Percentiles rank a stretch among this genome's conserved stretches.
Conservation (phyloP, 2,329 filamentous ascomycete genomes). For the Mycosphaerella arachidis region DNA sequence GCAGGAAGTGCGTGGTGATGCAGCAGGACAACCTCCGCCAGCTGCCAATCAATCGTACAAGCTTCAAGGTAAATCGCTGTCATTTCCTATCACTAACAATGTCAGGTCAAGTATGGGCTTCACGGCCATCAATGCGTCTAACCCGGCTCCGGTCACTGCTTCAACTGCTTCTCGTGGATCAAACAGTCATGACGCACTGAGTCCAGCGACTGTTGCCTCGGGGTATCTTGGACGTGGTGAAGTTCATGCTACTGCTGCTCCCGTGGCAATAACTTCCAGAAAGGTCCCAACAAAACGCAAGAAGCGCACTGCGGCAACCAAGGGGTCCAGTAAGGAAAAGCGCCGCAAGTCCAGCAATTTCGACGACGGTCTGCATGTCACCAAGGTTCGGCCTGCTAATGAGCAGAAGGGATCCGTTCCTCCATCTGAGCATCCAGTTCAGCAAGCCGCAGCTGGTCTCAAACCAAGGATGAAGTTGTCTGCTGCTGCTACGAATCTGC, state of each 20-base stretch:
- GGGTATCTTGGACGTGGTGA: constrained; percentile 15
- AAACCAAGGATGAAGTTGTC: constrained; percentile 10
- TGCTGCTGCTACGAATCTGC: constrained; percentile 1
- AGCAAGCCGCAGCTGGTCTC: background rate
- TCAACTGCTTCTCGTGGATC: background rate
- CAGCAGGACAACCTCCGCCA: background rate
- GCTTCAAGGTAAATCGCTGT: background rate
- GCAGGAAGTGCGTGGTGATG: constrained; percentile 1
- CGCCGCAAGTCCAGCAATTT: constrained; percentile 16
- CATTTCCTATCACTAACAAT: background rate
- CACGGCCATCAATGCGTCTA: constrained; percentile 20
- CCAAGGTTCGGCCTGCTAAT: constrained; percentile 4
- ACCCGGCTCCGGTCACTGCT: background rate
- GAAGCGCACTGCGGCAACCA: constrained; percentile 11
- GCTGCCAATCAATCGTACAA: background rate
- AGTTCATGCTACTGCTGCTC: background rate
- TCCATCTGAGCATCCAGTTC: background rate
- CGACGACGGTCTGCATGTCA: constrained; percentile 7
- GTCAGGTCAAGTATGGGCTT: constrained; percentile 12
- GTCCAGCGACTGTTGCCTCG: constrained; percentile 6
- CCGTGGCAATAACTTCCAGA: background rate
- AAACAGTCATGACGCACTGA: background rate
- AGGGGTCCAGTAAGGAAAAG: constrained; percentile 6
- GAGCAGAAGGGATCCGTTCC: background rate
- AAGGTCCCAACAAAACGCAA: constrained; percentile 13